A percentile compares a stretch with the other conserved stretches of the same genome.
phyloP scores from a whole-genome alignment of 768 basidiomycete species.

The Trichaptum fuscoviolaceum region DNA sequence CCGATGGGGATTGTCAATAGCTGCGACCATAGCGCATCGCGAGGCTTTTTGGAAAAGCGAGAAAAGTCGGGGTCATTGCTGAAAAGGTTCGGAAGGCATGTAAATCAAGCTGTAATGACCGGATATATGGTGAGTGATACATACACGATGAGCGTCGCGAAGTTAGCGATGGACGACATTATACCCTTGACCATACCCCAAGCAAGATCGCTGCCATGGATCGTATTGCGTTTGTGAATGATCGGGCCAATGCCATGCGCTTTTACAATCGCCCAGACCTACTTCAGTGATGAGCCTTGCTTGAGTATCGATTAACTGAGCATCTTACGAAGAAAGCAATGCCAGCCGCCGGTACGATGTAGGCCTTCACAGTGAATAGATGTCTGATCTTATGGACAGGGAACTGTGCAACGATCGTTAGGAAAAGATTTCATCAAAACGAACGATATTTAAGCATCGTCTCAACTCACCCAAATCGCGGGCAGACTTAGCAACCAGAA shows the following conservation, averaged over 20 bases:
- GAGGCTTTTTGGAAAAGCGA: slow-evolving; percentile 40
- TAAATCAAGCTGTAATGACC: not conserved
- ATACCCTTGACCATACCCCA: slow-evolving; percentile 73
- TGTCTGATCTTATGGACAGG: slow-evolving; percentile 37
- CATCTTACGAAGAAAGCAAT: slow-evolving; percentile 75
- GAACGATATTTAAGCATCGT: not conserved
- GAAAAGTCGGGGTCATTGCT: slow-evolving; percentile 78
- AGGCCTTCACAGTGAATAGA: slow-evolving; percentile 74
- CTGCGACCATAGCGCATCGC: slow-evolving; percentile 53
- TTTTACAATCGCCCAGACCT: slow-evolving; percentile 33
- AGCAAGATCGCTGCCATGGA: slow-evolving; percentile 62
- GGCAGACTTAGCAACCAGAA: slow-evolving; percentile 82
- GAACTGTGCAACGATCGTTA: not conserved
- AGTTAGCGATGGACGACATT: slow-evolving; percentile 78
- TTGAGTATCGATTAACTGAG: not conserved
- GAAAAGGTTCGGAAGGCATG: slow-evolving; percentile 9
- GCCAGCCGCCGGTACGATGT: slow-evolving; percentile 65
- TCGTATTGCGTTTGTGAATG: slow-evolving; percentile 53
- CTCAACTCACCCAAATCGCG: slow-evolving; percentile 61
- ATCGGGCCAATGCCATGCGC: slow-evolving; percentile 77
- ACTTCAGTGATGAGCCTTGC: not conserved
- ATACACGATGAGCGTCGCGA: slow-evolving; percentile 68
- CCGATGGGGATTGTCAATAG: slow-evolving; percentile 65
- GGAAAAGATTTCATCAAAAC: not conserved
- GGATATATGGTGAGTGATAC: slow-evolving; percentile 12